phyloP scores from a whole-genome alignment of 2,329 filamentous ascomycete genomes.

The Aureobasidium sp. region DNA sequence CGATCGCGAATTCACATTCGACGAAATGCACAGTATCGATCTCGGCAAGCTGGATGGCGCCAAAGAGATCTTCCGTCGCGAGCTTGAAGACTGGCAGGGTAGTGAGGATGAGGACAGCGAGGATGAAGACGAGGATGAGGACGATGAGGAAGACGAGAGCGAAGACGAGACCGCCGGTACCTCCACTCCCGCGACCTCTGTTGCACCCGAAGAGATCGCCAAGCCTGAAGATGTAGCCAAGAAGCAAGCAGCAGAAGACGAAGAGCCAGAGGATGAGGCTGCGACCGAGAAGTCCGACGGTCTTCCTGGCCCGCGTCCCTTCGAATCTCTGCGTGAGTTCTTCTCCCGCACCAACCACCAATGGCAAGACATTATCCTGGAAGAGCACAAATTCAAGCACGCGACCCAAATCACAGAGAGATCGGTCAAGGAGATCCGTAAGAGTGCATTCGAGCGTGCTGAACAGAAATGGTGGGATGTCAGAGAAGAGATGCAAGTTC shows the following conservation, averaged over 20 bases:
- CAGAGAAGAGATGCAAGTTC: conserved; percentile 79
- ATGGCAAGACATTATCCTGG: conserved; percentile 85
- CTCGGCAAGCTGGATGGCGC: conserved; percentile 93
- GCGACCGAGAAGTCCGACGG: conserved; percentile 59
- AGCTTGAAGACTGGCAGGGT: conserved; percentile 76
- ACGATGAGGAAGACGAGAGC: conserved; percentile 50
- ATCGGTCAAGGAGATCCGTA: conserved; percentile 84
- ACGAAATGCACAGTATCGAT: conserved; percentile 88
- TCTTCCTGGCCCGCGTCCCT: conserved; percentile 70
- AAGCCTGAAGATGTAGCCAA: conserved; percentile 29
- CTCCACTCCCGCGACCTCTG: conserved; percentile 48
- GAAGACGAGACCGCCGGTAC: conserved; percentile 19
- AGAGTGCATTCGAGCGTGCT: conserved; percentile 79
- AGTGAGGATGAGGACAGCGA: conserved; percentile 39
- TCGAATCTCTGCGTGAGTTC: conserved; percentile 87
- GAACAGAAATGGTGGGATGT: conserved; percentile 99
- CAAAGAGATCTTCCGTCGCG: conserved; percentile 79
- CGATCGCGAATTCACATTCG: conserved; percentile 90
- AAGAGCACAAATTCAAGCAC: conserved; percentile 62
- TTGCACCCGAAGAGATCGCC: conserved; percentile 23
- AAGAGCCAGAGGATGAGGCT: conserved; percentile 24
- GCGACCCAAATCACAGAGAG: conserved; percentile 57
- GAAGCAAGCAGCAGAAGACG: conserved; percentile 45
- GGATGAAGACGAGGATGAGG: conserved; percentile 43
- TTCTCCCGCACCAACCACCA: conserved; percentile 79